phyloP scores from a whole-genome alignment of 1,284 basidiomycete species.

The Schizophyllum amplum region DNA sequence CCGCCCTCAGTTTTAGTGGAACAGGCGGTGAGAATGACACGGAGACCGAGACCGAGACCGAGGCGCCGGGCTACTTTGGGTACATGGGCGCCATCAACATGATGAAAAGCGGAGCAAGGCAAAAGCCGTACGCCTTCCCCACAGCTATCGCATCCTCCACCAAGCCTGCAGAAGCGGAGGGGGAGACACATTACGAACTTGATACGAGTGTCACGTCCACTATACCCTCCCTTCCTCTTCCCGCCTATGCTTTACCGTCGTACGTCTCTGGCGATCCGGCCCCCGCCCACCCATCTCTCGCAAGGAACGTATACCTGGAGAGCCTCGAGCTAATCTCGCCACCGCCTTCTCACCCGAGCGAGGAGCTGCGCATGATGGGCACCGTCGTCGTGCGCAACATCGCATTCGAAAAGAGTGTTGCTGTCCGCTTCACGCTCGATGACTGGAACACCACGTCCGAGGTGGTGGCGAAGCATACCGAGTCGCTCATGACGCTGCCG shows the following conservation, averaged over 20 bases:
- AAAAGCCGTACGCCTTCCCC: slow-evolving; percentile 49
- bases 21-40: slow-evolving; percentile 54
- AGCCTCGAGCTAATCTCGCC: slow-evolving; percentile 30
- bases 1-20: slow-evolving; percentile 22
- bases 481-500: slow-evolving; percentile 21
- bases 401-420: slow-evolving; percentile 82
- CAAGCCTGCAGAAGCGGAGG: slow-evolving; percentile 1
- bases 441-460: slow-evolving; percentile 92
- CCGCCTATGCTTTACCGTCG: slow-evolving; percentile 21
- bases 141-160: neutral
- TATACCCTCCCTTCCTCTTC: slow-evolving; percentile 30
- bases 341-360: neutral
- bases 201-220: slow-evolving; percentile 30
- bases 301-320: slow-evolving; percentile 38
- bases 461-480: slow-evolving; percentile 62
- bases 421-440: slow-evolving; percentile 86
- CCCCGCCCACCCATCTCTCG: slow-evolving; percentile 6
- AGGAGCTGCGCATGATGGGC: slow-evolving; percentile 38
- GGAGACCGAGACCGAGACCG: slow-evolving; percentile 70
- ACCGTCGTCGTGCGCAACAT: slow-evolving; percentile 78
- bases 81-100: slow-evolving; percentile 7
- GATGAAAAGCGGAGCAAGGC: slow-evolving; percentile 6
- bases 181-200: slow-evolving; percentile 28
- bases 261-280: slow-evolving; percentile 5
- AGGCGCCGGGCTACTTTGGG: slow-evolving; percentile 18